These are phyloP conservation scores for Metschnikowia chrysomelidarum DNA, from an alignment of 805 yeast species.

Conservation along the genomic window DNA sequence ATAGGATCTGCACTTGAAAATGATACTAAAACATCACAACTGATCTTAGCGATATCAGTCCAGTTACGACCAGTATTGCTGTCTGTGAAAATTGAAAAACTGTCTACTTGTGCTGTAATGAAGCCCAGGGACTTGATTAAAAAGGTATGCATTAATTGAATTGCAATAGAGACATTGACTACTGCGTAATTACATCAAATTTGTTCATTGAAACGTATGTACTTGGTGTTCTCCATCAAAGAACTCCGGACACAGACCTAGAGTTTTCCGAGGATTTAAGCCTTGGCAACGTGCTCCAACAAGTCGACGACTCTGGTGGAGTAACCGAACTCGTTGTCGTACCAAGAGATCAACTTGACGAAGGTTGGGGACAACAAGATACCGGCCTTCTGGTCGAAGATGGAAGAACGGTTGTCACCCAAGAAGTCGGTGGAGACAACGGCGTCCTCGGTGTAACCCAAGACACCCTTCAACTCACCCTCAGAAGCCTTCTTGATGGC, in stretches of 20 bases:
- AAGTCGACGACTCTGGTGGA: slow-evolving; percentile 94
- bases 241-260: slow-evolving; percentile 9
- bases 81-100: too few species aligned
- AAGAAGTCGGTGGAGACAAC: slow-evolving; percentile 91
- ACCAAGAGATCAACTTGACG: slow-evolving; percentile 91
- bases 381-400: slow-evolving; percentile 91
- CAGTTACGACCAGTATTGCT: too few species aligned
- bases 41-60: too few species aligned
- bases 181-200: neutral
- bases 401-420: slow-evolving; percentile 79
- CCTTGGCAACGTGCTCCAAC: slow-evolving; percentile 72
- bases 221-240: slow-evolving; percentile 1
- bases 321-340: slow-evolving; percentile 96
- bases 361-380: slow-evolving; percentile 82
- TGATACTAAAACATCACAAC: too few species aligned
- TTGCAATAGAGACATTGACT: too few species aligned
- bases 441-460: slow-evolving; percentile 90
- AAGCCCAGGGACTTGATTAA: too few species aligned
- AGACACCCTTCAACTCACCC: slow-evolving; percentile 73
- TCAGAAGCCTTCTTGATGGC: slow-evolving; percentile 75
- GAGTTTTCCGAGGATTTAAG: slow-evolving; percentile 17
- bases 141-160: too few species aligned
- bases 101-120: too few species aligned
- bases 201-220: neutral
- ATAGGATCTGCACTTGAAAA: too few species aligned